Percentiles rank a stretch among this genome's conserved stretches.
Conservation (phyloP, 225 moss, liverwort and hornwort genomes). For the Pleurozium schreberi region DNA sequence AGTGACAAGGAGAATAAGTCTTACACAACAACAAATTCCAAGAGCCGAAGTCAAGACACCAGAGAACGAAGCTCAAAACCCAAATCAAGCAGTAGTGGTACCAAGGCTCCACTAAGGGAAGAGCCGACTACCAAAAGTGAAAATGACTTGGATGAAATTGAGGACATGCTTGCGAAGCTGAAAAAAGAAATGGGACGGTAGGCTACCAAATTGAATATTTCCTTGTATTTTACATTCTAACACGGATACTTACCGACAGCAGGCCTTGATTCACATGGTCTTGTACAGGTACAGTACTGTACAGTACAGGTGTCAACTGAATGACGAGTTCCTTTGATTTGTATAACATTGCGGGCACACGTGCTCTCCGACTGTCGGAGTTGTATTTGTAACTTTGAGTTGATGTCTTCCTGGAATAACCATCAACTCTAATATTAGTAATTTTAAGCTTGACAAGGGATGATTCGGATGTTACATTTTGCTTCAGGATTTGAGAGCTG, state of each 20-base stretch:
- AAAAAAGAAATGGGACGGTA: slow-evolving; percentile 77
- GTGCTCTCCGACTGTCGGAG: background rate
- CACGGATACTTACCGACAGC: background rate
- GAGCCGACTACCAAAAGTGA: slow-evolving; percentile 15
- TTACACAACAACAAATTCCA: background rate
- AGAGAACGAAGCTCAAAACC: slow-evolving; percentile 15
- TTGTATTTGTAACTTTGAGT: background rate
- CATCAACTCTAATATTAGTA: background rate
- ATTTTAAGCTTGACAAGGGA: background rate
- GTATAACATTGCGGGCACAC: background rate
- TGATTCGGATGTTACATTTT: background rate
- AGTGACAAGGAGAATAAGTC: slow-evolving; percentile 2
- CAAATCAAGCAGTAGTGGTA: background rate
- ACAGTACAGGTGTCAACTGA: background rate
- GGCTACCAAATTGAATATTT: background rate
- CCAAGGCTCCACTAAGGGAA: slow-evolving; percentile 3
- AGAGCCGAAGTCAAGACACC: slow-evolving; percentile 9
- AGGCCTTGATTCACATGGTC: background rate
- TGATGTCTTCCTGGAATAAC: background rate
- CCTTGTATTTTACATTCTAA: background rate
- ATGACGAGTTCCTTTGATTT: background rate
- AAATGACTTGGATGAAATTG: slow-evolving; percentile 73
- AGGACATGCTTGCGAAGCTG: slow-evolving; percentile 84
- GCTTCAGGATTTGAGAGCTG: background rate
- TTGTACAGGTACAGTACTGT: background rate